A percentile compares a stretch with the other conserved stretches of the same genome.
These are phyloP conservation scores for Chlorella sp. DNA, from an alignment of 139 green algal genomes.

Conservation along the genomic window DNA sequence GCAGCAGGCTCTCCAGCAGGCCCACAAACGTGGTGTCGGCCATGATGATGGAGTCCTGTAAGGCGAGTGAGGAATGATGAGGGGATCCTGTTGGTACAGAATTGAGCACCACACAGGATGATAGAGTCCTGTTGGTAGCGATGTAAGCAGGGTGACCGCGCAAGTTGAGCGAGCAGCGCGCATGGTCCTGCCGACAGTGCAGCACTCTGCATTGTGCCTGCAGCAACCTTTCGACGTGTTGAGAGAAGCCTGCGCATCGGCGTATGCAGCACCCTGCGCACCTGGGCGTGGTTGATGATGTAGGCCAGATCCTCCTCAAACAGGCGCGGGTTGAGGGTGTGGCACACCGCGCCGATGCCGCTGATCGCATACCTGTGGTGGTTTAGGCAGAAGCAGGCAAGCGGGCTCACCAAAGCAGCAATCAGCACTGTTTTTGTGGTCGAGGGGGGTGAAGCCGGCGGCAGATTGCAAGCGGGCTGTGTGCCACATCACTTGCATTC, in stretches of 20 bases:
- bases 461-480: no score
- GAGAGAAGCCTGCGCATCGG: neutral
- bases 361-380: slow-evolving; percentile 73
- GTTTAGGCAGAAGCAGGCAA: neutral
- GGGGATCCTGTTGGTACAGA: no score
- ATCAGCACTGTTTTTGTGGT: no score
- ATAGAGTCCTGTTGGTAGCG: neutral
- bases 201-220: no score
- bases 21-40: slow-evolving; percentile 62
- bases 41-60: slow-evolving; percentile 36
- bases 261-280: neutral
- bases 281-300: slow-evolving; percentile 62
- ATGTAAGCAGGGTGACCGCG: no score
- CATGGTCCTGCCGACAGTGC: no score
- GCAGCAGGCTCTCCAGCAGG: slow-evolving; percentile 59
- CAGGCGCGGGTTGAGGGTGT: slow-evolving; percentile 78
- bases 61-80: no score
- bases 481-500: no score
- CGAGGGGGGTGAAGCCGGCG: no score
- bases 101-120: no score
- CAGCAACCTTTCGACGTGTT: neutral
- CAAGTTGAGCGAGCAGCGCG: no score
- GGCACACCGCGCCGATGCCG: slow-evolving; percentile 70
- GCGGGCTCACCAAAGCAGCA: no score
- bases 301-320: slow-evolving; percentile 67